phyloP scores from a whole-genome alignment of 345 rosid genomes.

The Gossypium sturtianum region DNA sequence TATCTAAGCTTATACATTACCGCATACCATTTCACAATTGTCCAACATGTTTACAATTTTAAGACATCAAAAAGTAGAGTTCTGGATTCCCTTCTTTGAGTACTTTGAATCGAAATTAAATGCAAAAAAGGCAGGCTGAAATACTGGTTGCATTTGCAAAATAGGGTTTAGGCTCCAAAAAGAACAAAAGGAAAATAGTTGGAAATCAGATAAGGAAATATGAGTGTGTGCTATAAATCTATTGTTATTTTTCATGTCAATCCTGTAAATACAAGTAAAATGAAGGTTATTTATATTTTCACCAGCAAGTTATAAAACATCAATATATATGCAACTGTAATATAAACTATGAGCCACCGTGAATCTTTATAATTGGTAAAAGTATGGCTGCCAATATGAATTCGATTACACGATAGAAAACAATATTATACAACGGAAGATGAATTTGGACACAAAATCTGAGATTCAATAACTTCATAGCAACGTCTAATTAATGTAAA shows the following conservation, averaged over 20 bases:
- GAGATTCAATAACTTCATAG: constrained; percentile 19
- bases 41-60: not conserved
- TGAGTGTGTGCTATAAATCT: too few species aligned
- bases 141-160: too few species aligned
- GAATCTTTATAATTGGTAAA: constrained; percentile 6
- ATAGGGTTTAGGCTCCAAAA: too few species aligned
- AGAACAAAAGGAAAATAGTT: too few species aligned
- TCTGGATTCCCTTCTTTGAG: not conserved
- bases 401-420: constrained; percentile 6
- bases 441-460: not conserved
- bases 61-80: not conserved
- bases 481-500: constrained; percentile 19
- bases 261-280: too few species aligned
- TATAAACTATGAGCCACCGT: not conserved
- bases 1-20: not conserved
- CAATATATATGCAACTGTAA: not conserved
- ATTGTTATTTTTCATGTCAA: too few species aligned
- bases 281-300: not conserved
- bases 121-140: not conserved
- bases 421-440: constrained; percentile 16
- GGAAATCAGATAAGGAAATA: too few species aligned
- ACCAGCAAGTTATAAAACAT: not conserved
- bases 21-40: not conserved
- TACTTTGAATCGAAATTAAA: not conserved
- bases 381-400: constrained; percentile 11